Evolutionary conservation across 805 yeast genomes (phyloP).

Genomic region (Pichia ethanolica): DNA sequence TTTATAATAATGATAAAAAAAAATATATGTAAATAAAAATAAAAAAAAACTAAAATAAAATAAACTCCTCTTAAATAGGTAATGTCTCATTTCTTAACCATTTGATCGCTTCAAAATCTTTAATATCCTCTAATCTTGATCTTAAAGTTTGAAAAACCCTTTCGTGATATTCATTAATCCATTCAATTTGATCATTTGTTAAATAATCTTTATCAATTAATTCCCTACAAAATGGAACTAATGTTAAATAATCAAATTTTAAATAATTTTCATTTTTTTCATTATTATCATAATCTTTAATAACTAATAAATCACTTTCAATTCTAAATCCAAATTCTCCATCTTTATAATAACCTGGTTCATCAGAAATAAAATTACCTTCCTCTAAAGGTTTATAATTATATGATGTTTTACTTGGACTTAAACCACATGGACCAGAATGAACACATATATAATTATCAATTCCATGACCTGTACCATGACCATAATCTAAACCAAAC

Average conservation of each 20-base stretch:
- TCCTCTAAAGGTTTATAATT: conserved; percentile 43
- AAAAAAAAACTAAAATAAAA: background rate
- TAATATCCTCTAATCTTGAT: conserved; percentile 43
- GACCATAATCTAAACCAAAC: conserved; percentile 78
- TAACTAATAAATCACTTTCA: conserved; percentile 70
- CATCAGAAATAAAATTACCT: conserved; percentile 82
- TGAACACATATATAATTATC: conserved; percentile 89
- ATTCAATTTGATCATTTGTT: conserved; percentile 49
- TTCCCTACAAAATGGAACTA: conserved; percentile 75
- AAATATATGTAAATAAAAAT: too few relatives aligned
- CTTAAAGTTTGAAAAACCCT: conserved; percentile 46
- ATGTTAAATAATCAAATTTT: conserved; percentile 76
- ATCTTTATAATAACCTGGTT: conserved; percentile 90
- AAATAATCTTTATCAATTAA: conserved; percentile 59
- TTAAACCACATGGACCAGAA: conserved; percentile 88
- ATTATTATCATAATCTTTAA: conserved; percentile 37
- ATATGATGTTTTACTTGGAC: conserved; percentile 29
- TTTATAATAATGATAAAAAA: too few relatives aligned
- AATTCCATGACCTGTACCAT: conserved; percentile 98
- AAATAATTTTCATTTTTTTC: conserved; percentile 31
- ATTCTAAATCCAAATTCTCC: conserved; percentile 87
- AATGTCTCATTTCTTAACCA: conserved; percentile 69
- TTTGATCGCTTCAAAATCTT: conserved; percentile 49
- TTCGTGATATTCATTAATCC: conserved; percentile 65
- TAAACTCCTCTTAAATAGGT: background rate